Evolutionary conservation across 1,284 basidiomycete species (phyloP).

Genomic region (Mycena sp.): DNA sequence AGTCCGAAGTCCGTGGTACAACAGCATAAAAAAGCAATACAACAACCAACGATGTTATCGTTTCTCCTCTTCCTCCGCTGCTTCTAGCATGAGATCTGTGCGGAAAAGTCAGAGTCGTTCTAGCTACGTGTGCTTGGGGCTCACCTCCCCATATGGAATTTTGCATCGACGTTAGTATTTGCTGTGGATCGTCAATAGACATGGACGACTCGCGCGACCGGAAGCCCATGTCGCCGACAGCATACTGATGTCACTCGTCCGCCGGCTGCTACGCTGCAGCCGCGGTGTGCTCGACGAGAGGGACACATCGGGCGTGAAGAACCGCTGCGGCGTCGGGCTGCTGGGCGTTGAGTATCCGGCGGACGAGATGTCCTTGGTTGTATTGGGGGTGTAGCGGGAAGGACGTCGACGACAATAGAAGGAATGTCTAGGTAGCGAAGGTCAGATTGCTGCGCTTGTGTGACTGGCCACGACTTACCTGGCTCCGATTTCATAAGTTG

Average conservation of each 20-base stretch:
- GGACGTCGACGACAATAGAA: constrained; percentile 70
- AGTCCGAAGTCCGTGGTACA: not conserved
- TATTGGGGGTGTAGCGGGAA: constrained; percentile 60
- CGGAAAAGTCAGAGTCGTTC: constrained; percentile 1
- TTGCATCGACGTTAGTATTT: constrained; percentile 67
- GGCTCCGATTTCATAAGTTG: constrained; percentile 41
- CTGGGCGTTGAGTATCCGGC: constrained; percentile 53
- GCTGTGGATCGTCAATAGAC: constrained; percentile 60
- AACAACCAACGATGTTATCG: constrained; percentile 6
- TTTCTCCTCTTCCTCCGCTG: constrained; percentile 54
- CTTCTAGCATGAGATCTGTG: constrained; percentile 66
- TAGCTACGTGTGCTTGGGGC: constrained; percentile 30
- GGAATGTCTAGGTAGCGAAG: constrained; percentile 60
- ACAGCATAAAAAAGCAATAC: constrained; percentile 10
- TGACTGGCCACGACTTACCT: constrained; percentile 37
- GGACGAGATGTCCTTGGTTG: constrained; percentile 65
- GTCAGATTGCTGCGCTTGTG: not conserved
- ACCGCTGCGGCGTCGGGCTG: constrained; percentile 52
- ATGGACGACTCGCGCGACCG: constrained; percentile 57
- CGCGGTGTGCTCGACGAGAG: constrained; percentile 51
- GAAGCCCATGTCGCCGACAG: constrained; percentile 60
- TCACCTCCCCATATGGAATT: constrained; percentile 76
- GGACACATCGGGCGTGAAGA: constrained; percentile 57
- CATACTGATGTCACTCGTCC: constrained; percentile 68
- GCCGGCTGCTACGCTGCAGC: constrained; percentile 60